Evolutionary conservation across 2,329 filamentous ascomycete genomes (phyloP), one percentile per base, ranked within the genome.

Genomic region (Didymella glomerata): DNA sequence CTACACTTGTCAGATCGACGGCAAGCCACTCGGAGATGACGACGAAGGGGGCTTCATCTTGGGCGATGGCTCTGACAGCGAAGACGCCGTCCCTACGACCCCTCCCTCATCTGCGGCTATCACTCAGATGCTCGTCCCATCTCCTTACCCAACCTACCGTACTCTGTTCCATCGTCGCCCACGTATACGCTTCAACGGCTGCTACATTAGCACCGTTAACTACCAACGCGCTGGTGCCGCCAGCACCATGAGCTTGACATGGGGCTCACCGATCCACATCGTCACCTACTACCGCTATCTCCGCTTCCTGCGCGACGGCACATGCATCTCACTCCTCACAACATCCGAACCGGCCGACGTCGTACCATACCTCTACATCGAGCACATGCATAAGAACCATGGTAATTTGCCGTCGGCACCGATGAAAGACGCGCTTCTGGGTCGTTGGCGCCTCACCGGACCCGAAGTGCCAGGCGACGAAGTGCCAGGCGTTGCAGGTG

Each of bases 211-310:
- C 76, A 98, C 94, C 0, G 93, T 97, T 59, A 98, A 98, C 80
- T 99, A 99, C 79, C 88, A 92, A 48, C 90, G 95, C 24, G 82
- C 92, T 0, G 95, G 95, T 30, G 90, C 90, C 59, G 84, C 88
- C 11, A 88, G 87, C 3, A 84, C 86, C 20, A 89, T 88, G 64
- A 88, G 88, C 54, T 80, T 90, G 18, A 89, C 90, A 1, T 97
- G 93, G 92, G 72, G 74, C 57, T 89, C 86, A 24, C 93, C 93
- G 9, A 90, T 98, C 34, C 93, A 96, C 75, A 96, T 98, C 58
- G 93, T 99, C 48, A 99, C 95, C 0, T 99, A 98, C 80, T 99
- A 96, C 80, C 92, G 95, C 57, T 99, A 98, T 78, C 85, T 99
- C 3, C 91, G 95, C 52, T 95, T 99, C 81, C 95, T 95, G 80